phyloP scores from a whole-genome alignment of 2,329 filamentous ascomycete species.

The Myrmaecium sp. region DNA sequence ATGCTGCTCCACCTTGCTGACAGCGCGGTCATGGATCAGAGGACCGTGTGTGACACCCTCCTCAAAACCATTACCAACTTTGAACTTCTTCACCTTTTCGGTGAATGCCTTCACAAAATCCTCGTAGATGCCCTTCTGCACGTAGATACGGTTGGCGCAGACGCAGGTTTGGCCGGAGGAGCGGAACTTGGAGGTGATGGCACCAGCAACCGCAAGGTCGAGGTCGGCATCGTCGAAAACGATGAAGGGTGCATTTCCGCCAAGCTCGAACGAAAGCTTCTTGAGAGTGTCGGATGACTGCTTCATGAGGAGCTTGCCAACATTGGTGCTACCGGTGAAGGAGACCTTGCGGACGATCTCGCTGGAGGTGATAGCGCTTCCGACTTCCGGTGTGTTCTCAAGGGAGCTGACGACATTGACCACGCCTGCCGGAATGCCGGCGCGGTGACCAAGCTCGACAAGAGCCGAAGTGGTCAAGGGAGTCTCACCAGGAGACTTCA shows the following conservation, averaged over 20 bases:
- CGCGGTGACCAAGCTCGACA: constrained; percentile 69
- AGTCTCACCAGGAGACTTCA: constrained; percentile 82
- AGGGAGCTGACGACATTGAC: constrained; percentile 75
- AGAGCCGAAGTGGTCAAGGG: constrained; percentile 80
- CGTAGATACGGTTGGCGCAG: constrained; percentile 57
- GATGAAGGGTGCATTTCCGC: constrained; percentile 90
- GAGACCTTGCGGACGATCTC: constrained; percentile 74
- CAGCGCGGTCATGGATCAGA: constrained; percentile 68
- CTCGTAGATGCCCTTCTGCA: constrained; percentile 65
- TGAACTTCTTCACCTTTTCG: constrained; percentile 56
- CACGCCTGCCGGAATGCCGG: constrained; percentile 78
- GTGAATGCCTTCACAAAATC: constrained; percentile 52
- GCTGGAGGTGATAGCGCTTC: constrained; percentile 58
- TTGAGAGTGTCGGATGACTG: constrained; percentile 73
- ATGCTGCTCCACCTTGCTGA: constrained; percentile 63
- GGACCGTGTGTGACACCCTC: constrained; percentile 61
- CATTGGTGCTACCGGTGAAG: constrained; percentile 64
- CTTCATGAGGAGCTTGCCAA: constrained; percentile 69
- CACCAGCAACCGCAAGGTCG: constrained; percentile 66
- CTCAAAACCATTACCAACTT: constrained; percentile 58
- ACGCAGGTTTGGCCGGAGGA: constrained; percentile 93
- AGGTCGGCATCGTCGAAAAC: constrained; percentile 92
- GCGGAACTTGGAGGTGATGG: constrained; percentile 79
- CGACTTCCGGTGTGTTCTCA: constrained; percentile 65
- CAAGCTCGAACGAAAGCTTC: constrained; percentile 77